Evolutionary conservation across 169 alveolate species (phyloP), one percentile per base, ranked within the genome.

Genomic region (Plasmodium gonderi): DNA sequence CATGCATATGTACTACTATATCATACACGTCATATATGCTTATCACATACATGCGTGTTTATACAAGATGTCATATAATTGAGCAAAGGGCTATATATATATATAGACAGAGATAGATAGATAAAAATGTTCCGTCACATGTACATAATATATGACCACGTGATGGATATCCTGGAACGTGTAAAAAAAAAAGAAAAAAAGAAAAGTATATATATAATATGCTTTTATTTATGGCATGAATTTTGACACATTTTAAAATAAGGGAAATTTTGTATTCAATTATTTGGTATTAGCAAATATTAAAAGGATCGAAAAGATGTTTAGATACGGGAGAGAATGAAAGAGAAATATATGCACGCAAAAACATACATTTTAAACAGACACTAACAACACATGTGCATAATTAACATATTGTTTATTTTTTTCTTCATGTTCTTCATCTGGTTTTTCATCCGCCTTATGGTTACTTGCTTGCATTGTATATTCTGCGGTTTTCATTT

Each of bases 171-270:
- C 7, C 7, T 2, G 23, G 23, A 11, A 60, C 23, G 23, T 60
- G 33, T 60, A 54, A 54, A 54, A 54, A n/a, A 54, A 60, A 60
- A 51, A 17, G 23, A 60, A 60, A 60, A 60, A 60, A 60, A 60
- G n/a, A n/a, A n/a, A n/a, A n/a, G n/a, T n/a, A n/a, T n/a, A 60
- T 1, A 17, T 11, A 60, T 1, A 60, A 60, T n/a, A 23, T 23
- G n/a, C 23, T 54, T 26, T 36, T 60, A 60, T 36, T 60, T 20
- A 60, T 60, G 72, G 72, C n/a, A 60, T 6, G 11, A 60, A 60
- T 60, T n/a, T n/a, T 60, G 72, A 60, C 72, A 60, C 72, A 20
- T 17, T 60, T n/a, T 60, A 60, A 60, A 60, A 60, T 60, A 60
- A 6, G 72, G 26, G 72, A 5, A 12, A 60, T 60, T 60, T n/a